Percentiles rank a stretch among this genome's conserved stretches.
phyloP scores from a whole-genome alignment of 108 stramenopile genomes.

The Pseudonitzschia pungens region DNA sequence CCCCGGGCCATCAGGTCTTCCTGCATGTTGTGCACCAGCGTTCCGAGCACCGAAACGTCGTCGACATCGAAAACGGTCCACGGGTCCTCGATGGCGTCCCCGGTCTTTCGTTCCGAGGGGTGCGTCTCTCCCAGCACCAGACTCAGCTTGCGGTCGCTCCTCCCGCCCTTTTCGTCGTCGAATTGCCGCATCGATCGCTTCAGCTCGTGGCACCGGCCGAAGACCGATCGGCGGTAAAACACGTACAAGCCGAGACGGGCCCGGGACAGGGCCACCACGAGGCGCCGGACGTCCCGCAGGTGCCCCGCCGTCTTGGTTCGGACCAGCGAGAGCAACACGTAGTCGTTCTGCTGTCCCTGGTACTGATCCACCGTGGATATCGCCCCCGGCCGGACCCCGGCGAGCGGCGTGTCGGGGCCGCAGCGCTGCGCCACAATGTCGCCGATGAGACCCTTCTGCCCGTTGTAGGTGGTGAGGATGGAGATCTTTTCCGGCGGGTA shows the following conservation, averaged over 20 bases:
- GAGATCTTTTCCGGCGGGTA: conserved; percentile 91
- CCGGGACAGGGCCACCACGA: conserved; percentile 95
- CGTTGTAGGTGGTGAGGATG: conserved; percentile 98
- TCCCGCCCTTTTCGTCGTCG: too few relatives aligned
- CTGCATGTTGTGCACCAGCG: conserved; percentile 82
- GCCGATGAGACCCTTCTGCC: conserved; percentile 89
- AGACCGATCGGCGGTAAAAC: conserved; percentile 73
- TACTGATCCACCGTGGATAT: conserved; percentile 95
- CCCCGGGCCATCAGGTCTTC: conserved; percentile 37
- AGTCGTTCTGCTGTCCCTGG: conserved; percentile 98
- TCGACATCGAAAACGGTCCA: conserved; percentile 62
- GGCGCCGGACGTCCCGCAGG: conserved; percentile 93
- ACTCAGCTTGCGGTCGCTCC: conserved; percentile 57
- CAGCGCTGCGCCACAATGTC: conserved; percentile 90
- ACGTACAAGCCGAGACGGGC: conserved; percentile 97
- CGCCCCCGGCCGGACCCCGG: conserved; percentile 60
- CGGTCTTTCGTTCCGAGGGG: conserved; percentile 55
- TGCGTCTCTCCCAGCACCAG: conserved; percentile 69
- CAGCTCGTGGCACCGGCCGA: conserved; percentile 75
- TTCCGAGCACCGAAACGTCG: conserved; percentile 70
- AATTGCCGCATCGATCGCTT: conserved; percentile 70
- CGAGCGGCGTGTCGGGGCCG: conserved; percentile 77
- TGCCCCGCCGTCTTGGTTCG: conserved; percentile 94
- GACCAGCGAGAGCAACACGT: conserved; percentile 92
- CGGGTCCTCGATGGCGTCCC: conserved; percentile 43